phyloP scores from a whole-genome alignment of 495 filamentous ascomycete species.

The Penicillium pulvis region DNA sequence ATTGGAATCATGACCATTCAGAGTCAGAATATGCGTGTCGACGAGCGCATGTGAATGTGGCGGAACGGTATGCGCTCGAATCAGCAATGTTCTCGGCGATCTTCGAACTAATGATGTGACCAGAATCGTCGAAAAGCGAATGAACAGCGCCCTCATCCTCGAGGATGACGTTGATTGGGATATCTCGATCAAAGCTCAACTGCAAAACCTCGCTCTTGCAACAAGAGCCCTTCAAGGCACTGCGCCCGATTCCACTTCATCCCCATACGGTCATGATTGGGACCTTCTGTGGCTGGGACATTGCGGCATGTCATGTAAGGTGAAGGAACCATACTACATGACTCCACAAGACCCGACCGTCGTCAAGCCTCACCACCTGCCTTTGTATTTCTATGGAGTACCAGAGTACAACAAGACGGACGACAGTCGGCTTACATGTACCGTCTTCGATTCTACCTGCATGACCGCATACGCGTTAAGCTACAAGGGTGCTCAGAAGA shows the following conservation, averaged over 20 bases:
- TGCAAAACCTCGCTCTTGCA: slow-evolving; percentile 46
- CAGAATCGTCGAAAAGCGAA: slow-evolving; percentile 42
- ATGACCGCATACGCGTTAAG: slow-evolving; percentile 57
- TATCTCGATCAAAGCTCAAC: slow-evolving; percentile 48
- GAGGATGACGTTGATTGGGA: slow-evolving; percentile 63
- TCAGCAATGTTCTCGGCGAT: neutral
- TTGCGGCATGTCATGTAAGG: slow-evolving; percentile 37
- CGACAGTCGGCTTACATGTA: slow-evolving; percentile 50
- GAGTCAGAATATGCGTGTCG: neutral
- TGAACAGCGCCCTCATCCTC: slow-evolving; percentile 51
- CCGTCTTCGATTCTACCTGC: slow-evolving; percentile 50
- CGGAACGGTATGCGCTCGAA: neutral
- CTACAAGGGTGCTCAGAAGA: slow-evolving; percentile 50
- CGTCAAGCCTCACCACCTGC: slow-evolving; percentile 20
- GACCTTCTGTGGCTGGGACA: slow-evolving; percentile 57
- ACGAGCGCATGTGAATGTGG: slow-evolving; percentile 3
- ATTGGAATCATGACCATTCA: slow-evolving; percentile 4
- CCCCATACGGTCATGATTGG: slow-evolving; percentile 60
- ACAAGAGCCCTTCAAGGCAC: slow-evolving; percentile 34
- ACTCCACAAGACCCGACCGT: slow-evolving; percentile 25
- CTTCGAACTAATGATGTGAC: neutral
- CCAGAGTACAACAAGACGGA: slow-evolving; percentile 29
- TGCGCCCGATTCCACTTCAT: slow-evolving; percentile 22
- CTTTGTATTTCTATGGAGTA: slow-evolving; percentile 22
- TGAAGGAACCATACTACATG: slow-evolving; percentile 18